Evolutionary conservation across 495 filamentous ascomycete genomes (phyloP).

Genomic region (Letharia lupina): DNA sequence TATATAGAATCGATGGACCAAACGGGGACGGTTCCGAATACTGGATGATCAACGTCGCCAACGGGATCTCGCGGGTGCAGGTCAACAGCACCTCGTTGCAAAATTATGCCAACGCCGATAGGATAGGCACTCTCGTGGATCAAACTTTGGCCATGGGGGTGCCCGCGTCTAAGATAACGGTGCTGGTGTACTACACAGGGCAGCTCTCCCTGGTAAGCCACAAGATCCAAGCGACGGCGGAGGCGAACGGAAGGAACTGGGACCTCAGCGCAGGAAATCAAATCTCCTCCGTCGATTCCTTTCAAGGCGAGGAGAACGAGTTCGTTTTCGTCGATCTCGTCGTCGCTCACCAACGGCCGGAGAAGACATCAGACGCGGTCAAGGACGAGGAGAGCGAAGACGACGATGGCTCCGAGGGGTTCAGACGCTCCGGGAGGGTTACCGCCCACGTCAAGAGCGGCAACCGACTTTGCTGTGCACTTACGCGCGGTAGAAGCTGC

Average conservation of each 20-base stretch:
- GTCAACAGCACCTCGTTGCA: neutral
- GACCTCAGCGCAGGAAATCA: neutral
- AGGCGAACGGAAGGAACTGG: neutral
- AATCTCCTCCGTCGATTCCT: conserved; percentile 1
- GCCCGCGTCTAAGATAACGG: neutral
- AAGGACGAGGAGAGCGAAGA: neutral
- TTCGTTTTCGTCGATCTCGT: conserved; percentile 4
- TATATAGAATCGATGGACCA: neutral
- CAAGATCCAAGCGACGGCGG: neutral
- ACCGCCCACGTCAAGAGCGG: neutral
- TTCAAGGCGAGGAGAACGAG: conserved; percentile 1
- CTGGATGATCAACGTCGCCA: conserved; percentile 1
- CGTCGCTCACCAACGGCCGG: neutral
- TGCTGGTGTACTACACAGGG: conserved; percentile 1
- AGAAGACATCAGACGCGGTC: neutral
- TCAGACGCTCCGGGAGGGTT: neutral
- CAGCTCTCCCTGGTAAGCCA: neutral
- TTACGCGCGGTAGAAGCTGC: neutral
- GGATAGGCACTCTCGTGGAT: neutral
- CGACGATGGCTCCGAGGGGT: neutral
- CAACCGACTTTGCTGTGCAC: neutral
- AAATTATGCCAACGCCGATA: neutral
- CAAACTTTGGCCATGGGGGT: neutral
- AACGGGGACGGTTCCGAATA: conserved; percentile 3
- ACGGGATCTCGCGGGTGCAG: neutral